These are phyloP conservation scores for Martiniozyma abietophila DNA, from an alignment of 805 yeast species.

Conservation along the genomic window DNA sequence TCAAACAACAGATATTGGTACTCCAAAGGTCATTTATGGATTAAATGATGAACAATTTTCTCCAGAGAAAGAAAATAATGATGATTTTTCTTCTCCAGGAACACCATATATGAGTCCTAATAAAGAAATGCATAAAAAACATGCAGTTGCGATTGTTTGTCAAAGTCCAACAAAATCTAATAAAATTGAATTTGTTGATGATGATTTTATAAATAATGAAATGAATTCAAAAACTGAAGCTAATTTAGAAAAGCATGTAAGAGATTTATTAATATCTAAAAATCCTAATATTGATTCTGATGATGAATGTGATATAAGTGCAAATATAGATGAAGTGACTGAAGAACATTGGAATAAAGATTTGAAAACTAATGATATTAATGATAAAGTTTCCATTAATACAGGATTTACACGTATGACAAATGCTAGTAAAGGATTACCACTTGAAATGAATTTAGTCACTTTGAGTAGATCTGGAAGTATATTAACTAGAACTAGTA, in stretches of 20 bases:
- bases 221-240: slow-evolving; percentile 21
- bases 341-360: too few species aligned
- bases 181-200: background rate
- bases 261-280: slow-evolving; percentile 25
- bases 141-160: slow-evolving; percentile 14
- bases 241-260: slow-evolving; percentile 25
- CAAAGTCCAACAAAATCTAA: slow-evolving; percentile 9
- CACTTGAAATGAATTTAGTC: slow-evolving; percentile 13
- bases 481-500: slow-evolving; percentile 8
- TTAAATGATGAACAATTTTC: slow-evolving; percentile 22
- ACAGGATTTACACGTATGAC: background rate
- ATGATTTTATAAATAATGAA: slow-evolving; percentile 1
- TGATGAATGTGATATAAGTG: slow-evolving; percentile 5
- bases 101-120: slow-evolving; percentile 4
- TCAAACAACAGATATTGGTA: background rate
- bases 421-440: slow-evolving; percentile 2
- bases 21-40: slow-evolving; percentile 16
- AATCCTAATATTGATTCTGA: slow-evolving; percentile 15
- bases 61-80: background rate
- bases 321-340: too few species aligned
- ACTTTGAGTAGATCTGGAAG: slow-evolving; percentile 10
- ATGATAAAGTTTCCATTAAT: too few species aligned
- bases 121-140: slow-evolving; percentile 11
- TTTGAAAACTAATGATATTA: background rate
- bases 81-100: background rate